Percentiles rank a stretch among this genome's conserved stretches.
phyloP scores from a whole-genome alignment of 192 early-diverging fungal genomes.

The Backusella tuberculispora region DNA sequence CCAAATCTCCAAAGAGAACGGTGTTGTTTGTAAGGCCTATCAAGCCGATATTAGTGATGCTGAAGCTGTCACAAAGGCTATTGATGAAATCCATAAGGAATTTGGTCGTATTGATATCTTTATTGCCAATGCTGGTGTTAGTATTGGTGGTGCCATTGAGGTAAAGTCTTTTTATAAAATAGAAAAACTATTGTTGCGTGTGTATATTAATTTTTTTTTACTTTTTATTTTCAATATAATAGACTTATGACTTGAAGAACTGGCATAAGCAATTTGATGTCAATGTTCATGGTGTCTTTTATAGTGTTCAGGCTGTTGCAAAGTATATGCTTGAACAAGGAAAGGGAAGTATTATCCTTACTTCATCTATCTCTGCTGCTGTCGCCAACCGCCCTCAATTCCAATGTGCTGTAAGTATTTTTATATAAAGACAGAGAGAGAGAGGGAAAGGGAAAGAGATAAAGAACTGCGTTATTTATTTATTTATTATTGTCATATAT shows the following conservation, averaged over 20 bases:
- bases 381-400: constrained; percentile 40
- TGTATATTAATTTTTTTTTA: constrained; percentile 2
- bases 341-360: constrained; percentile 36
- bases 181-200: not conserved
- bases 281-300: constrained; percentile 45
- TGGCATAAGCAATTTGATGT: constrained; percentile 40
- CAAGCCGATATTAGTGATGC: constrained; percentile 36
- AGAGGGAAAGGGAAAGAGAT: not conserved
- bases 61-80: constrained; percentile 24
- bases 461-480: not conserved
- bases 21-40: constrained; percentile 35
- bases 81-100: constrained; percentile 35
- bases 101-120: constrained; percentile 42
- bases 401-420: constrained; percentile 36
- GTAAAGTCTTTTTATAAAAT: constrained; percentile 15
- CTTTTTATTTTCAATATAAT: not conserved
- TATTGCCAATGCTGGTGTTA: constrained; percentile 43
- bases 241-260: constrained; percentile 32
- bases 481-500: not conserved
- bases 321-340: constrained; percentile 34
- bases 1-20: constrained; percentile 27
- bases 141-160: constrained; percentile 30
- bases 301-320: constrained; percentile 36
- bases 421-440: not conserved
- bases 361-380: constrained; percentile 37